phyloP scores from a whole-genome alignment of 2,329 filamentous ascomycete species.

The Capronia epimyces region DNA sequence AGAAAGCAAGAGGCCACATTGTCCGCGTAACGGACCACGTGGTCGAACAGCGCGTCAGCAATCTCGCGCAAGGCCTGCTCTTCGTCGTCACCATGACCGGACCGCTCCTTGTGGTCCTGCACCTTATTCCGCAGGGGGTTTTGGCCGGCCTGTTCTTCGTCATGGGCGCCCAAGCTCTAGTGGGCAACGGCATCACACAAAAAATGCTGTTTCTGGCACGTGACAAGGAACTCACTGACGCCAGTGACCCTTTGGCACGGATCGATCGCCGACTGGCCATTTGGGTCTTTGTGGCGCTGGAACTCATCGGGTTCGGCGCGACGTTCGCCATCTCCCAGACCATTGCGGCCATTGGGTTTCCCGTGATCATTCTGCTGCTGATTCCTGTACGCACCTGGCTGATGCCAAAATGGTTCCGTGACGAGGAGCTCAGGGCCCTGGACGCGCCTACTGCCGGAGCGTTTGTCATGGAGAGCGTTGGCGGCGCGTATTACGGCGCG shows the following conservation, averaged over 20 bases:
- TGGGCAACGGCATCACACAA: conserved; percentile 68
- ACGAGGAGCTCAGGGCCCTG: conserved; percentile 56
- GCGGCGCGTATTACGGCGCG: conserved; percentile 56
- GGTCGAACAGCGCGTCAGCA: conserved; percentile 69
- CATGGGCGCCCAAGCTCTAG: conserved; percentile 74
- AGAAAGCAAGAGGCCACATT: conserved; percentile 52
- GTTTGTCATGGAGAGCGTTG: conserved; percentile 71
- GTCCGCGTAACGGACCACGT: conserved; percentile 58
- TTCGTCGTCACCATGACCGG: conserved; percentile 74
- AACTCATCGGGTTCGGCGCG: conserved; percentile 65
- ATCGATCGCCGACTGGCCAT: conserved; percentile 59
- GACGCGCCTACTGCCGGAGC: conserved; percentile 70
- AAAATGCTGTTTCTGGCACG: conserved; percentile 66
- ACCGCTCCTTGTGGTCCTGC: conserved; percentile 66
- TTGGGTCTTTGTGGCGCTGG: conserved; percentile 65
- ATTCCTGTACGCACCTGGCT: conserved; percentile 62
- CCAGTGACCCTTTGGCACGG: conserved; percentile 54
- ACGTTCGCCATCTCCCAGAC: conserved; percentile 82
- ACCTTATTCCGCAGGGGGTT: conserved; percentile 73
- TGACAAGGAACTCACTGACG: conserved; percentile 59
- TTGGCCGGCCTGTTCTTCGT: conserved; percentile 78
- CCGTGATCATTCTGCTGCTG: conserved; percentile 64
- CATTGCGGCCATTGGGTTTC: conserved; percentile 75
- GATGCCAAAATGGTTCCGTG: conserved; percentile 57
- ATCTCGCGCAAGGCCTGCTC: conserved; percentile 70